Base-by-base conservation (phyloP, 768 basidiomycete species). In the Podaxis carcinomalis region DNA sequence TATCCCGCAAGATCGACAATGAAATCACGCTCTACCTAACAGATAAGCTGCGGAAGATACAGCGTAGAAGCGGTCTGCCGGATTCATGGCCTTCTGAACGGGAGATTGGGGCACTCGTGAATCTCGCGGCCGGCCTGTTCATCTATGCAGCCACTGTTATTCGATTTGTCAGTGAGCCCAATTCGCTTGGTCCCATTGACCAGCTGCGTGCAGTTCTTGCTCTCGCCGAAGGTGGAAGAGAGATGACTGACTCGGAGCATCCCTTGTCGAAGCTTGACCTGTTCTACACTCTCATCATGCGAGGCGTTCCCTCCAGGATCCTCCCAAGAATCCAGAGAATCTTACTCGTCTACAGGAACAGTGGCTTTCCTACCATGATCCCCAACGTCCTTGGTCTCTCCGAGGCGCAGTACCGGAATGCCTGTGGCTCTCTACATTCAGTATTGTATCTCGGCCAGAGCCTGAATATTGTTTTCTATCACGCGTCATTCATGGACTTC, bases 1-100 rank as follows among this genome's bases (percentile, higher is more conserved):
- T 52, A 16, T 61, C 42, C 23, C 57, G 57, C 21, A 55, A 64
- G n/a, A 56, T 40, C 10, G 56, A 55, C 7, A 16, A 51, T 25
- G 63, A 64, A 27, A 54, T 64, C 21, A 37, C 56, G 19, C 13
- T 21, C n/a, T 64, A 57, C 37, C 44, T 61, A 10, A 53, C 50
- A 14, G 55, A 64, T 35, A 56, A 53, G 27, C 51, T 64, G 7
- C 5, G 13, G 10, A 28, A 51, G 27, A 51, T 56, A 16, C 40
- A 25, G 2, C 49, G 61, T 19, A 37, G 40, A 7, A 19, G 39
- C 19, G 49, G 27, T 16, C 11, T 46, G 4, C 56, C 40, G 16
- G 39, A 51, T 32, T 55, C 63, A 27, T 64, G 63, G 59, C 59
- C 59, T 5, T 32, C 53, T n/a, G 36, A 60, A 46, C 10, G 25